Percentiles rank a stretch among this genome's conserved stretches.
These are phyloP conservation scores for Canariomyces notabilis DNA, from an alignment of 2,329 filamentous ascomycete species.

Conservation along the genomic window DNA sequence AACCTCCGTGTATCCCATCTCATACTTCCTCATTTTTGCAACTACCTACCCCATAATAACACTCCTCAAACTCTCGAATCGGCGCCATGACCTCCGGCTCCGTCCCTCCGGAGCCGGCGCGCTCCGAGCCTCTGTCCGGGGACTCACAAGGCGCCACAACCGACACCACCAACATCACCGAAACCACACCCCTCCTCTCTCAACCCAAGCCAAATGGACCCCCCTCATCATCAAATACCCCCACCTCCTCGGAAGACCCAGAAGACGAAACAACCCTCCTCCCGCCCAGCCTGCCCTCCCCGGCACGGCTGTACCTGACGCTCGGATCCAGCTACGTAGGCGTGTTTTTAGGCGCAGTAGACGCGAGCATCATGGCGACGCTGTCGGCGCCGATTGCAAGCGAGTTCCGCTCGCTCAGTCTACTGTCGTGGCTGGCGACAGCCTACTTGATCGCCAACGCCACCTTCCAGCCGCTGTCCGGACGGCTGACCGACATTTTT, in stretches of 20 bases:
- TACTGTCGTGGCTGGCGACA: conserved; percentile 83
- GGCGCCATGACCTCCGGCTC: neutral
- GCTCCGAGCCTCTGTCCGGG: neutral
- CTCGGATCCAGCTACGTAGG: conserved; percentile 54
- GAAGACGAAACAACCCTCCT: conserved; percentile 28
- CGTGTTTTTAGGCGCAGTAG: conserved; percentile 60
- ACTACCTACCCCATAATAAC: too few relatives aligned
- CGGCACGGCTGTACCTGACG: conserved; percentile 47
- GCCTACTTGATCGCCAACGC: conserved; percentile 86
- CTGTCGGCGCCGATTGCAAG: conserved; percentile 78
- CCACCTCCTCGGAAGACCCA: neutral
- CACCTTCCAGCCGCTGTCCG: conserved; percentile 78
- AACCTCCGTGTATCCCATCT: too few relatives aligned
- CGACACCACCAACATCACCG: neutral
- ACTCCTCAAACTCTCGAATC: too few relatives aligned
- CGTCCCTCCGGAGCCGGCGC: neutral
- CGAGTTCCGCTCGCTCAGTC: conserved; percentile 72
- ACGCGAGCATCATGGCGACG: conserved; percentile 81
- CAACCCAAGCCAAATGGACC: neutral
- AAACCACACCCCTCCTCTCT: conserved; percentile 13
- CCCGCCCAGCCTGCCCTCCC: conserved; percentile 42
- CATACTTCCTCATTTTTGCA: too few relatives aligned
- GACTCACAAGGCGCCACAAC: neutral
- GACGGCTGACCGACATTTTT: conserved; percentile 84
- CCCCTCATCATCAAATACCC: neutral